These are phyloP conservation scores for Alternaria sp. DNA, from an alignment of 2,329 filamentous ascomycete genomes.

Conservation along the genomic window DNA sequence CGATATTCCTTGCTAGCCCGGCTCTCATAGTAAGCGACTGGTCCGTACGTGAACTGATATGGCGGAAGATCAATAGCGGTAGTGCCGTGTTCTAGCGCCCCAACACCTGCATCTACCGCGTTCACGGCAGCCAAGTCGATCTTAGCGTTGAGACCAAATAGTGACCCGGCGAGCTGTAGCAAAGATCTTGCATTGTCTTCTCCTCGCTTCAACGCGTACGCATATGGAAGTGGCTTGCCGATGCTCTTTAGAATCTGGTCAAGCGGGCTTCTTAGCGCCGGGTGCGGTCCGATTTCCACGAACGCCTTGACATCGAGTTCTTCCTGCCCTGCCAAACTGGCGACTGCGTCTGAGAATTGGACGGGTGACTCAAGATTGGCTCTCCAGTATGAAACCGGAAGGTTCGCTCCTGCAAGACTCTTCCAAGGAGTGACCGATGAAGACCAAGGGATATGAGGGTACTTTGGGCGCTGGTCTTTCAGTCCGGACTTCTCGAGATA, in stretches of 20 bases:
- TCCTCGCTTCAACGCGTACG: neutral
- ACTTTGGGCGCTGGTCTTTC: neutral
- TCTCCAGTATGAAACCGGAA: slow-evolving; percentile 2
- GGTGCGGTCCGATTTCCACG: slow-evolving; percentile 38
- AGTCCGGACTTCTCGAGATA: neutral
- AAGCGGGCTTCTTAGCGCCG: slow-evolving; percentile 51
- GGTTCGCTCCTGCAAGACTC: neutral
- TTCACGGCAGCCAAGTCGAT: slow-evolving; percentile 23
- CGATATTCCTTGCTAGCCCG: slow-evolving; percentile 19
- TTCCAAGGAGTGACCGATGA: neutral
- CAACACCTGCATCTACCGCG: slow-evolving; percentile 6
- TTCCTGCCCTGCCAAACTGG: neutral
- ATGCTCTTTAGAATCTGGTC: slow-evolving; percentile 42
- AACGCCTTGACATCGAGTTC: neutral
- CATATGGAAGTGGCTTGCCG: neutral
- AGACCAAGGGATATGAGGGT: neutral
- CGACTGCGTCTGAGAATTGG: slow-evolving; percentile 18
- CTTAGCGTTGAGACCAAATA: neutral
- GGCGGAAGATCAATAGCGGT: slow-evolving; percentile 17
- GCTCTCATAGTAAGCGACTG: slow-evolving; percentile 19
- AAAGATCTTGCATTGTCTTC: slow-evolving; percentile 10
- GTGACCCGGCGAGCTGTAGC: slow-evolving; percentile 17
- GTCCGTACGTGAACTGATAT: slow-evolving; percentile 26
- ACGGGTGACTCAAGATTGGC: slow-evolving; percentile 28
- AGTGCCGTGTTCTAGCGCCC: neutral